Evolutionary conservation across 2,329 filamentous ascomycete genomes (phyloP), one percentile per base, ranked within the genome.

Genomic region (Ceratocystis cubensis): DNA sequence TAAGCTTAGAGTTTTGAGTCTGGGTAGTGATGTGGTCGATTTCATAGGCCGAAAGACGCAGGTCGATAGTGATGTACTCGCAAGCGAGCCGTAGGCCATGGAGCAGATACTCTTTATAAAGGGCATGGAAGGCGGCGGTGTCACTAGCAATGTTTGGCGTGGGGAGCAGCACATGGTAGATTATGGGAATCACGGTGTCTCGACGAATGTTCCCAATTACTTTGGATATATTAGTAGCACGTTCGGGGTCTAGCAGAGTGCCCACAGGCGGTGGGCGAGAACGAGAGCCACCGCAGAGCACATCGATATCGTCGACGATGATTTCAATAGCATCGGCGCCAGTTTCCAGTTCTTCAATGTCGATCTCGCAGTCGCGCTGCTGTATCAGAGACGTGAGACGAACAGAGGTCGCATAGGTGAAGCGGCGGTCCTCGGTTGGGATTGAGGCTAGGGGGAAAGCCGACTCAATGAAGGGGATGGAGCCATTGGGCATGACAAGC

Each of bases 271-370:
- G 65, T 4, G 61, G 63, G 3, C 66, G 66, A 17, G 64, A 57
- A 10, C 64, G 56, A 6, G 66, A 53, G 20, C 61, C 62, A n/a
- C 66, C 62, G 44, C 65, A 65, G 15, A 63, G 30, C 5, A 68
- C 46, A 56, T 68, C 66, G 10, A 68, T 61, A 20, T 68, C 66
- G 45, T 68, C 66, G 25, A 87, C 75, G 15, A 82, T 78, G 3
- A 88, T 75, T 71, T 88, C 85, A 41, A 89, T 82, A 5, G 85
- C 86, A 73, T 89, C 87, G 2, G 81, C 82, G 3, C 84, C 86
- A n/a, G 81, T 81, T 68, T 88, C 85, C 22, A 87, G 74, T 30
- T 84, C 81, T 70, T 88, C 84, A 10, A 88, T 80, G 67, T 88
- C 82, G 22, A 86, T 71, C 20, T 33, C 25, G 15, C 48, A 30